Evolutionary conservation across 202 grass and related monocot genomes (phyloP), one percentile per base, ranked within the genome.

Genomic region (Saccharum hybrid): DNA sequence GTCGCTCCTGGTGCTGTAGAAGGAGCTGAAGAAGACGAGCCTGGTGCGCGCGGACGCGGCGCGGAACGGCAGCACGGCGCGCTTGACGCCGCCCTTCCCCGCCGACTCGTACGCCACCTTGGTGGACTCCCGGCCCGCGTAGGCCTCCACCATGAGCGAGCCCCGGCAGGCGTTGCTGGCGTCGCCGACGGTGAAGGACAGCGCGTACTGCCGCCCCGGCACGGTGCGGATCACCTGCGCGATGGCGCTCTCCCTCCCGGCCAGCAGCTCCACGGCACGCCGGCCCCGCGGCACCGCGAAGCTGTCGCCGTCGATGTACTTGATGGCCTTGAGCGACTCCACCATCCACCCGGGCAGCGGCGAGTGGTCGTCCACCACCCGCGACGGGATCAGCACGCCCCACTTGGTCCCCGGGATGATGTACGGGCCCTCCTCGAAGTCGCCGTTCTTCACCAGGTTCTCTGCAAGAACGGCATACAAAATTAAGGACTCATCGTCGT

Each of bases 401-500:
- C 90, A 92, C 21, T 22, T 90, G 0, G 88, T 90, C 61, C 85
- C 91, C 57, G 94, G 91, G 81, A 94, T 75, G 51, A 97, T 94
- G 89, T 90, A 90, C 0, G 94, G 94, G 0, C 94, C 94, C 68
- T 94, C 91, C 89, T 97, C 94, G 68, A 97, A 94, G 57, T 94
- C 91, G 0, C 91, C 94, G 28, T 97, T 97, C 89, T 92, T 97
- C 78, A 97, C 41, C 69, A 97, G 66, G 81, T 94, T 97, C 84
- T 81, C 33, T 34, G 33, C 33, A 34, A 34, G 1, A 2, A 34
- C 1, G 33, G 33, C 33, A 34, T 34, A 34, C 33, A 34, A 34
- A 34, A 34, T 34, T 34, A 34, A 34, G 33, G 33, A 34, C 33
- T 4, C 33, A 3, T 3, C 33, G 2, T 3, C 33, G 33, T 34